These are phyloP conservation scores for Isabelozyma rhagii DNA, from an alignment of 805 yeast genomes.

Conservation along the genomic window DNA sequence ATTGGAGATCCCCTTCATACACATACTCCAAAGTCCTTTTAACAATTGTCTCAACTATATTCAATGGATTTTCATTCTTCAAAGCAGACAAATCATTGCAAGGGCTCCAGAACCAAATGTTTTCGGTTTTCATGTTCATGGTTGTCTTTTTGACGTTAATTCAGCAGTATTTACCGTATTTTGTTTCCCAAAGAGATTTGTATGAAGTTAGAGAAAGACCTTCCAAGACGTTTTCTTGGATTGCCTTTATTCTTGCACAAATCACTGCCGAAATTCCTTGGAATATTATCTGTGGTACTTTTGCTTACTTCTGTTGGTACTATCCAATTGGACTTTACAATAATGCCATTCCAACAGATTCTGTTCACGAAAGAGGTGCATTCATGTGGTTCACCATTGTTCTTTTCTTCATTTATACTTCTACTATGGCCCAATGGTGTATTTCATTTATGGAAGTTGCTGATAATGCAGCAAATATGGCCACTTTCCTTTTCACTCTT, in stretches of 20 bases:
- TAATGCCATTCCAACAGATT: conserved; percentile 14
- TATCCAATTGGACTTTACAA: conserved; percentile 32
- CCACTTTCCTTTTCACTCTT: conserved; percentile 56
- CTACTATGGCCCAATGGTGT: conserved; percentile 56
- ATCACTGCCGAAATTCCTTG: conserved; percentile 66
- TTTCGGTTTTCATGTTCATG: conserved; percentile 67
- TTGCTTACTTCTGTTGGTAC: conserved; percentile 59
- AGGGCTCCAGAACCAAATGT: conserved; percentile 64
- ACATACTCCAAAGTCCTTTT: conserved; percentile 49
- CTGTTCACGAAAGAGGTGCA: conserved; percentile 53
- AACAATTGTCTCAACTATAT: conserved; percentile 46
- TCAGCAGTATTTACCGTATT: conserved; percentile 59
- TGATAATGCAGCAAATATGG: conserved; percentile 63
- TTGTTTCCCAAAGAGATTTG: conserved; percentile 56
- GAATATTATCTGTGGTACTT: conserved; percentile 59
- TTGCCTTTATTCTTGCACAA: conserved; percentile 58
- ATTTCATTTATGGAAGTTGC: conserved; percentile 58
- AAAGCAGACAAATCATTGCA: conserved; percentile 39
- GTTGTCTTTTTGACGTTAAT: conserved; percentile 54
- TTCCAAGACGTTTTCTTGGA: conserved; percentile 68
- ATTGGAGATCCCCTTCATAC: conserved; percentile 31
- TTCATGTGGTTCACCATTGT: conserved; percentile 44
- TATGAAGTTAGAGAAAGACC: conserved; percentile 76
- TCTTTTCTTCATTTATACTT: conserved; percentile 49
- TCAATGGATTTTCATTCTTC: conserved; percentile 67